phyloP scores from a whole-genome alignment of 2,329 filamentous ascomycete genomes.

The Alternaria metachromatica region DNA sequence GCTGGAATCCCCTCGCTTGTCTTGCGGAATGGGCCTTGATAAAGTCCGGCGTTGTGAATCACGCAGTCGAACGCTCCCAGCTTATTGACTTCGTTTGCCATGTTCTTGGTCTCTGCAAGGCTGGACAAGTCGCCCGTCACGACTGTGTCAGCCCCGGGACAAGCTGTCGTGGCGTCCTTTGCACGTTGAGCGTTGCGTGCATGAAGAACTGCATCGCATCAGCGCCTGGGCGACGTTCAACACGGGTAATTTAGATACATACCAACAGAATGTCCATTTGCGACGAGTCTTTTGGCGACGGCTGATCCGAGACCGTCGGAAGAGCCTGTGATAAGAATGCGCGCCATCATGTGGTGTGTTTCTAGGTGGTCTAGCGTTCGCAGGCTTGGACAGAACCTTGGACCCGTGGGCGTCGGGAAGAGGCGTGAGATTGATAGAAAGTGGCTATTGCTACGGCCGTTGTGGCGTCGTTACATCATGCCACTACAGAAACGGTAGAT shows the following conservation, averaged over 20 bases:
- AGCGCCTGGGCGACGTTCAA: not conserved
- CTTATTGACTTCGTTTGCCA: constrained; percentile 60
- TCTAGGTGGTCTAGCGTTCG: not conserved
- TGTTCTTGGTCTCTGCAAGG: constrained; percentile 57
- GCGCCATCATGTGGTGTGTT: constrained; percentile 46
- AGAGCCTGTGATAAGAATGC: constrained; percentile 64
- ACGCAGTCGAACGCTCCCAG: constrained; percentile 61
- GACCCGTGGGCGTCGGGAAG: not conserved
- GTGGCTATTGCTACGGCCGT: not conserved
- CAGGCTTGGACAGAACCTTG: not conserved
- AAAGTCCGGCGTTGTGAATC: constrained; percentile 65
- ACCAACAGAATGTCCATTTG: constrained; percentile 60
- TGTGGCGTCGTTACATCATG: not conserved
- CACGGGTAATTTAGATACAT: not conserved
- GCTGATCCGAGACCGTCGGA: constrained; percentile 63
- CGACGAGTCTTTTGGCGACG: constrained; percentile 58
- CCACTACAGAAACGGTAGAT: not conserved
- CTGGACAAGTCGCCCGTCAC: constrained; percentile 62
- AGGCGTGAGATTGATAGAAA: not conserved
- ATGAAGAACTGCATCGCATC: constrained; percentile 53
- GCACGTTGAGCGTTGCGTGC: constrained; percentile 64
- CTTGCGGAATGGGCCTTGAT: constrained; percentile 51
- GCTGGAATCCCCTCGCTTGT: constrained; percentile 57
- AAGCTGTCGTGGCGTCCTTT: constrained; percentile 55
- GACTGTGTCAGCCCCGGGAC: constrained; percentile 59